Conservation (phyloP, 2,329 filamentous ascomycete species). For the Coniochaeta hoffmannii region DNA sequence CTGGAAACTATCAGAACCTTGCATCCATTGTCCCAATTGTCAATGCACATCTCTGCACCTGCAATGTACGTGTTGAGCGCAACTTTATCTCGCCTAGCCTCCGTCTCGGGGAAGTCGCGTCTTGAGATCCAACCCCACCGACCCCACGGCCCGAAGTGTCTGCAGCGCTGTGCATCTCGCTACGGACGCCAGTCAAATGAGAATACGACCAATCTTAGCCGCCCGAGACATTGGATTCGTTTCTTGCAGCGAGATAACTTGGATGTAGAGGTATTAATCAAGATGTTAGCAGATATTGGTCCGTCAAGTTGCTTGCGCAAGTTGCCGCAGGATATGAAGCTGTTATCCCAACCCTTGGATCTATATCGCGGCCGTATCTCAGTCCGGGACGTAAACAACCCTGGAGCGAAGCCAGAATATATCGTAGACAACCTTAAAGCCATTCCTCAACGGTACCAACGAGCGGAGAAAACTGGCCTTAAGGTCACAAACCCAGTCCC, state of each 20-base stretch:
- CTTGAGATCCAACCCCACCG: constrained; percentile 3
- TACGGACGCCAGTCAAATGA: constrained; percentile 1
- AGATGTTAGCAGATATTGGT: no score
- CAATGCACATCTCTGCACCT: neutral
- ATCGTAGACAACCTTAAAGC: no score
- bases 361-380: no score
- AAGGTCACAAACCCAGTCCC: neutral
- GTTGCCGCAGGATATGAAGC: no score
- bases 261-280: no score
- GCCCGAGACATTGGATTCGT: neutral
- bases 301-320: no score
- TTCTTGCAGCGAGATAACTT: neutral
- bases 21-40: neutral
- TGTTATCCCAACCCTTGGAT: no score
- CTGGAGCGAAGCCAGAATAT: no score
- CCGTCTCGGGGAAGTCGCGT: constrained; percentile 3
- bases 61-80: neutral
- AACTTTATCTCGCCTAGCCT: neutral
- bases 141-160: neutral
- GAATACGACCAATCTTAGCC: neutral
- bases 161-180: neutral
- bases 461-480: no score
- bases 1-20: neutral
- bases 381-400: no score
- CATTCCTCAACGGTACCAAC: no score